Evolutionary conservation across 139 green algal species (phyloP).

Genomic region (Chara braunii): DNA sequence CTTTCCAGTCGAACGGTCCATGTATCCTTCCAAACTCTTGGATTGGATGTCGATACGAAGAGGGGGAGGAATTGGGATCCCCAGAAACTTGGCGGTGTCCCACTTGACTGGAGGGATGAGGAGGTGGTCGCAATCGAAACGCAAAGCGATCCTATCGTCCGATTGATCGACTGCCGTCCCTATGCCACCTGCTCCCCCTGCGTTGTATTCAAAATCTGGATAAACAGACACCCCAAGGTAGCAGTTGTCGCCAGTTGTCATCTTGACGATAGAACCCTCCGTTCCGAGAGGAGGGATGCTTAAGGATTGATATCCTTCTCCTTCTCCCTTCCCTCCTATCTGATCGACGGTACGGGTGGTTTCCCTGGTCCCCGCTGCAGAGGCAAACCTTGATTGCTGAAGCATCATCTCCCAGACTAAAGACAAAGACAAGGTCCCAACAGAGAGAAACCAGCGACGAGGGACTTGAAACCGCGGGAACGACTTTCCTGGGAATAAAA

Average conservation of each 20-base stretch:
- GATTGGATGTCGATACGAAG: slow-evolving; percentile 35
- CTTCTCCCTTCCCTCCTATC: too few species aligned
- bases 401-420: too few species aligned
- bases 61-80: slow-evolving; percentile 30
- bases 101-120: slow-evolving; percentile 28
- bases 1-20: slow-evolving; percentile 29
- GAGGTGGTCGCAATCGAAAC: slow-evolving; percentile 17
- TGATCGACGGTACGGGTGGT: too few species aligned
- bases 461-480: too few species aligned
- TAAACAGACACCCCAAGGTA: slow-evolving; percentile 38
- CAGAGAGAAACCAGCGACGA: too few species aligned
- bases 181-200: slow-evolving; percentile 6
- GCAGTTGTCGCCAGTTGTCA: slow-evolving; percentile 18
- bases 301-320: too few species aligned
- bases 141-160: background rate
- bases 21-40: slow-evolving; percentile 3
- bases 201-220: slow-evolving; percentile 40
- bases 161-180: slow-evolving; percentile 10
- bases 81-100: slow-evolving; percentile 18
- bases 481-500: too few species aligned
- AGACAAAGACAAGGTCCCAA: too few species aligned
- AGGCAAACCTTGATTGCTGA: too few species aligned
- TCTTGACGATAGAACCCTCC: slow-evolving; percentile 7
- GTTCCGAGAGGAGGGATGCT: too few species aligned
- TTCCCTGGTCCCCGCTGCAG: too few species aligned